Evolutionary conservation across 345 rosid species (phyloP).

Genomic region (Schrenkiella parvula): DNA sequence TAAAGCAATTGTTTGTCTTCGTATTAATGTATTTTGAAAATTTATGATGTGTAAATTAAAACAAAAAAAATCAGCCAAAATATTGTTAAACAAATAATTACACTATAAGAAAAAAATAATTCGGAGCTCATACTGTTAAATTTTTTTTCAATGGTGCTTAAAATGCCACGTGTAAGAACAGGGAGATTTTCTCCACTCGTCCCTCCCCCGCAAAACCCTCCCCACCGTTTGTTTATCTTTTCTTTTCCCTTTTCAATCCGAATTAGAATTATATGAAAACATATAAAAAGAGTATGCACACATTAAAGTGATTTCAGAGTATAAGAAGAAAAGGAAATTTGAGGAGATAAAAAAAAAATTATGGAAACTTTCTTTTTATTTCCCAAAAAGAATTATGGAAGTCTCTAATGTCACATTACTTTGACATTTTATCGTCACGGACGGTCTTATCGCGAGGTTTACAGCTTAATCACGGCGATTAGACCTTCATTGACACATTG

Average conservation of each 20-base stretch:
- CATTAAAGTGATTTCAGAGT: not conserved
- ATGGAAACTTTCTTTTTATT: not conserved
- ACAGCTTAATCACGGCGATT: constrained; percentile 33
- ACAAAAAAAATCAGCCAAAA: not conserved
- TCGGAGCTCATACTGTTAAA: constrained; percentile 15
- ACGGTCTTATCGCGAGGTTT: constrained; percentile 18
- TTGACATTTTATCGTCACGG: constrained; percentile 37
- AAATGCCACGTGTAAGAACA: constrained; percentile 46
- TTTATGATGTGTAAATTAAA: not conserved
- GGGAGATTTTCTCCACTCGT: constrained; percentile 50
- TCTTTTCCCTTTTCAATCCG: not conserved
- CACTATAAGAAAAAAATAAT: not conserved
- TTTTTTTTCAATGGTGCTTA: constrained; percentile 18
- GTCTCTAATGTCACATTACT: constrained; percentile 28
- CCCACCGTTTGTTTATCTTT: constrained; percentile 25
- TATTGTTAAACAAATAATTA: not conserved
- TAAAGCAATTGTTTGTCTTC: not conserved
- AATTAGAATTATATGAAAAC: not conserved
- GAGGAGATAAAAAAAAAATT: not conserved
- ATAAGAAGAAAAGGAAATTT: not conserved
- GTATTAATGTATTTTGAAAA: not conserved
- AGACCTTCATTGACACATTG: constrained; percentile 17
- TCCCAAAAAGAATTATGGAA: not conserved
- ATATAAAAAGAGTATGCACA: not conserved
- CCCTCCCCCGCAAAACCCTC: constrained; percentile 50